phyloP scores from a whole-genome alignment of 2,329 filamentous ascomycete genomes.

The Alternaria gaisen region DNA sequence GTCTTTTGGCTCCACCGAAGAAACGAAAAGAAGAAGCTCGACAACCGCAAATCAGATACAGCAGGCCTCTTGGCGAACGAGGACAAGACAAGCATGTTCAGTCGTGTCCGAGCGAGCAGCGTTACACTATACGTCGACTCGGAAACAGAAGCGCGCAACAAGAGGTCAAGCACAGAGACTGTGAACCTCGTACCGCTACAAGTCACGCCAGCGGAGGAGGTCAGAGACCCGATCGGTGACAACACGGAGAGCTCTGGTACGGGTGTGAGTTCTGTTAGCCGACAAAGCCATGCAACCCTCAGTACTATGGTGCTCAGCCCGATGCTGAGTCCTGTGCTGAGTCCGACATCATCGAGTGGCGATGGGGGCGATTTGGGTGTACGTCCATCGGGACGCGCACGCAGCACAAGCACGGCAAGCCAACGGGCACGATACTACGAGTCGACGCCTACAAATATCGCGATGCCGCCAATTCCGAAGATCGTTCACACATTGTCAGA shows the following conservation, averaged over 20 bases:
- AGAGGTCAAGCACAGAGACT: slow-evolving; percentile 34
- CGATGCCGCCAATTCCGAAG: slow-evolving; percentile 37
- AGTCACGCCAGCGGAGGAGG: slow-evolving; percentile 34
- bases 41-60: slow-evolving; percentile 31
- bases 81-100: slow-evolving; percentile 48
- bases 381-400: slow-evolving; percentile 25
- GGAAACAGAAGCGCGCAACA: slow-evolving; percentile 27
- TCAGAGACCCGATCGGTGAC: slow-evolving; percentile 19
- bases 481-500: slow-evolving; percentile 43
- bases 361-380: slow-evolving; percentile 29
- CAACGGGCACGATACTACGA: slow-evolving; percentile 42
- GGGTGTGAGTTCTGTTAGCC: slow-evolving; percentile 31
- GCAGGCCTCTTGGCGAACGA: slow-evolving; percentile 39
- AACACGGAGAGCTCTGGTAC: slow-evolving; percentile 29
- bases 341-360: slow-evolving; percentile 26
- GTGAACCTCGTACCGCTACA: slow-evolving; percentile 40
- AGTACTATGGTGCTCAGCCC: slow-evolving; percentile 37
- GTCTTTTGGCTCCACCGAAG: slow-evolving; percentile 35
- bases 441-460: slow-evolving; percentile 28
- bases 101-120: slow-evolving; percentile 37
- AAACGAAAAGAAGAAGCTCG: slow-evolving; percentile 36
- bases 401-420: slow-evolving; percentile 43
- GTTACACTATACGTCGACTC: slow-evolving; percentile 43
- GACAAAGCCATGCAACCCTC: slow-evolving; percentile 26
- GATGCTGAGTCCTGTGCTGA: slow-evolving; percentile 25